Conservation (phyloP, 257 asterid species). For the Coffea eugenioides region DNA sequence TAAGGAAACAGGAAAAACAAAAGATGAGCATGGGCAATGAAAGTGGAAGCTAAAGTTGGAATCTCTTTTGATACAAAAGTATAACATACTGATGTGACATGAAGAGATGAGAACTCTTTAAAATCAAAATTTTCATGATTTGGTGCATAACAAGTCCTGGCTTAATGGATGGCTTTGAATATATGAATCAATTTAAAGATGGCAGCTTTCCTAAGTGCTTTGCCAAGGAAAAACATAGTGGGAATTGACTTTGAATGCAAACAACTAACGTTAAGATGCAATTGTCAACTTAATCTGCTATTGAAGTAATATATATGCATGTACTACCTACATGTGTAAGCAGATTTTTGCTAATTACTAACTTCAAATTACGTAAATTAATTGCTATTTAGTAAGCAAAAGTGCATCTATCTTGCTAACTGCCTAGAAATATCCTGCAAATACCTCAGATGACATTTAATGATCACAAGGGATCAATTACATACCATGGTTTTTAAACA, state of each 20-base stretch:
- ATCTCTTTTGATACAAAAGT: slow-evolving; percentile 8
- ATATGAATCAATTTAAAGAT: neutral
- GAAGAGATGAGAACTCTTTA: neutral
- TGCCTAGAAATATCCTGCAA: neutral
- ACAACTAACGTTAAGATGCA: slow-evolving; percentile 14
- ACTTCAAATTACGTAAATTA: neutral
- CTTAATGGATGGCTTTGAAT: slow-evolving; percentile 21
- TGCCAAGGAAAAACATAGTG: slow-evolving; percentile 9
- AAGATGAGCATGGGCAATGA: neutral
- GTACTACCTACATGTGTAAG: neutral
- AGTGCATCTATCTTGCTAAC: neutral
- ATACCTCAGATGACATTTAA: neutral
- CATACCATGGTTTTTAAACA: neutral
- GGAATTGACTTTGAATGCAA: slow-evolving; percentile 19
- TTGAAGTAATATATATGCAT: too few relatives aligned
- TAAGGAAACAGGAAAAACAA: neutral
- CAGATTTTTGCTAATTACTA: neutral
- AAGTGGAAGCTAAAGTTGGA: slow-evolving; percentile 4
- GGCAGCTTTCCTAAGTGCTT: slow-evolving; percentile 5
- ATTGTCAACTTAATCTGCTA: slow-evolving; percentile 10
- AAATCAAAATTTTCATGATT: slow-evolving; percentile 19
- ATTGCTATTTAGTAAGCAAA: neutral
- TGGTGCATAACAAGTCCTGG: slow-evolving; percentile 5
- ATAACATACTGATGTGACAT: slow-evolving; percentile 13
- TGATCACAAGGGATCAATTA: neutral